Evolutionary conservation across 805 yeast species (phyloP).

Genomic region (Cyberlindnera euphorbiiphila): DNA sequence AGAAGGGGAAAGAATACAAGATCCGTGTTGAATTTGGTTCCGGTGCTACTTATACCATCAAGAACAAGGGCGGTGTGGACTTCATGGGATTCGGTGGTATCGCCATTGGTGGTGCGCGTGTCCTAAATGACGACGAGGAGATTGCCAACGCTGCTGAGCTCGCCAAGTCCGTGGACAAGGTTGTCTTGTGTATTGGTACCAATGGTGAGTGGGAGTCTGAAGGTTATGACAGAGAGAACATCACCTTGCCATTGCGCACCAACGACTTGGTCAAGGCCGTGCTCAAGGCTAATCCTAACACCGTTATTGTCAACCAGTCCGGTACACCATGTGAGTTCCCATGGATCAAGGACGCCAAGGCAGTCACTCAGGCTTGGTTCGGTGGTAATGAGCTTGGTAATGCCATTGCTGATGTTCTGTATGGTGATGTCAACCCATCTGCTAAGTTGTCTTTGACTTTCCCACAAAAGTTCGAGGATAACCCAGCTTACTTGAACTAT

Average conservation of each 20-base stretch:
- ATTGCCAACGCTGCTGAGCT: conserved; percentile 41
- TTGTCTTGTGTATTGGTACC: conserved; percentile 47
- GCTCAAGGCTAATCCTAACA: conserved; percentile 44
- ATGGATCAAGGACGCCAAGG: conserved; percentile 43
- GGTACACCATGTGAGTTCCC: conserved; percentile 63
- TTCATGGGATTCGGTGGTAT: conserved; percentile 35
- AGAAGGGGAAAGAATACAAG: conserved; percentile 42
- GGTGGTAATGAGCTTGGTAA: conserved; percentile 60
- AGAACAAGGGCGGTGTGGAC: conserved; percentile 12
- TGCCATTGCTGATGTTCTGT: conserved; percentile 56
- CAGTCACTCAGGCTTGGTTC: conserved; percentile 52
- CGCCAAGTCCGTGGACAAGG: conserved; percentile 51
- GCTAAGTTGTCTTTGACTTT: conserved; percentile 56
- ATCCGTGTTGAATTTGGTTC: conserved; percentile 50
- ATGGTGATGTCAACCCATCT: conserved; percentile 57
- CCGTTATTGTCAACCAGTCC: conserved; percentile 53
- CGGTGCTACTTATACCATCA: conserved; percentile 34
- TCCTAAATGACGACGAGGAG: conserved; percentile 29
- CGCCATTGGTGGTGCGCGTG: conserved; percentile 30
- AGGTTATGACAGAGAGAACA: conserved; percentile 49
- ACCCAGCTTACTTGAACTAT: conserved; percentile 54
- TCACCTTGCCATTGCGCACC: conserved; percentile 49
- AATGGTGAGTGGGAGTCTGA: conserved; percentile 57
- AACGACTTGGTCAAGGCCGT: conserved; percentile 46
- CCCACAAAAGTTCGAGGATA: conserved; percentile 49